phyloP scores from a whole-genome alignment of 768 basidiomycete genomes.

The Mycena indigotica region DNA sequence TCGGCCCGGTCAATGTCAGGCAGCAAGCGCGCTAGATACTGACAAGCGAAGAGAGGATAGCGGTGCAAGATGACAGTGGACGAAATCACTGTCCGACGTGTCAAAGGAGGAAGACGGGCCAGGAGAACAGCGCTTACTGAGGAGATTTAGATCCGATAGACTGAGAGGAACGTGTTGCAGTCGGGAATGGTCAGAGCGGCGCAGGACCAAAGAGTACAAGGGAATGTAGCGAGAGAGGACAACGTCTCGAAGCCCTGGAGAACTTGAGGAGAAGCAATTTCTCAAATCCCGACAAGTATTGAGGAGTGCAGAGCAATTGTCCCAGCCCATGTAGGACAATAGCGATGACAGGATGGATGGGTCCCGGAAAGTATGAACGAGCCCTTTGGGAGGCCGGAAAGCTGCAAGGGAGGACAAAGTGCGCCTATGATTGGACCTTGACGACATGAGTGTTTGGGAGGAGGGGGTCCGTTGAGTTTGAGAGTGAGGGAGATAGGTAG shows the following conservation, averaged over 20 bases:
- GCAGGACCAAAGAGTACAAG: conserved; percentile 51
- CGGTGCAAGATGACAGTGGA: conserved; percentile 64
- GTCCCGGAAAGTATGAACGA: conserved; percentile 19
- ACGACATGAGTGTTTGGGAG: not conserved
- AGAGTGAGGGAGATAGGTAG: conserved; percentile 18
- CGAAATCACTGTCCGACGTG: conserved; percentile 54
- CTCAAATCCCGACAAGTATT: conserved; percentile 37
- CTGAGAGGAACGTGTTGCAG: conserved; percentile 53
- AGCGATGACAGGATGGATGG: conserved; percentile 31
- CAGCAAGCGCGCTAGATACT: conserved; percentile 44
- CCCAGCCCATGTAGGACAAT: conserved; percentile 40
- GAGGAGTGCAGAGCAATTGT: conserved; percentile 40
- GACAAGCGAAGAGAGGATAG: conserved; percentile 71
- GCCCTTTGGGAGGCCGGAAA: not conserved
- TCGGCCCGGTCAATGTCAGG: conserved; percentile 32
- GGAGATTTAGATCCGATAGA: conserved; percentile 61
- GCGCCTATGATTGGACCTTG: no score
- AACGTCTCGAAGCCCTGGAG: conserved; percentile 35
- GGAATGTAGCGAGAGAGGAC: conserved; percentile 58
- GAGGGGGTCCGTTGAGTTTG: not conserved
- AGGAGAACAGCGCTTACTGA: conserved; percentile 52
- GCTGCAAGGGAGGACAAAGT: conserved; percentile 21
- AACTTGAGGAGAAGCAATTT: conserved; percentile 34
- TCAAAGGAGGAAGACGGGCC: conserved; percentile 7
- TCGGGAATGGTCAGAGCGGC: conserved; percentile 39